Percentiles rank a stretch among this genome's conserved stretches.
These are phyloP conservation scores for Aspergillus sojae DNA, from an alignment of 2,329 filamentous ascomycete species.

Conservation along the genomic window DNA sequence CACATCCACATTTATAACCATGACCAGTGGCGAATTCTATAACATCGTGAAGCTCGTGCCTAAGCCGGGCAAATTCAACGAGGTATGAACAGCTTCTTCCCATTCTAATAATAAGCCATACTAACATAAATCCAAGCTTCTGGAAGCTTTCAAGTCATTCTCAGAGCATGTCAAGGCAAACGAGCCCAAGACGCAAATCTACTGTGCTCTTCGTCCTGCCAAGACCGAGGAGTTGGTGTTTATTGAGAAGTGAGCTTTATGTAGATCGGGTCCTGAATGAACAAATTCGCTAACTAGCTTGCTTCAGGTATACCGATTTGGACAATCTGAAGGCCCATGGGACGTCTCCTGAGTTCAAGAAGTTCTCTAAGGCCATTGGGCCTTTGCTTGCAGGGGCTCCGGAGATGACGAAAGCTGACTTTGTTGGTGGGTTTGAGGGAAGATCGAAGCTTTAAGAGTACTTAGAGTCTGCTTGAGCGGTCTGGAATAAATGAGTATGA, in stretches of 20 bases:
- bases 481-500: background rate
- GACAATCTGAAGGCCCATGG: conserved; percentile 22
- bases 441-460: conserved; percentile 21
- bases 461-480: background rate
- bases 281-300: background rate
- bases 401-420: conserved; percentile 18
- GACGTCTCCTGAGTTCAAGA: conserved; percentile 17
- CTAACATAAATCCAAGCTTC: conserved; percentile 11
- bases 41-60: conserved; percentile 25
- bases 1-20: background rate
- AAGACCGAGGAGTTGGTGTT: conserved; percentile 22
- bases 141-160: conserved; percentile 21
- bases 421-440: conserved; percentile 21
- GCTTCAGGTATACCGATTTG: conserved; percentile 19
- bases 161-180: conserved; percentile 19
- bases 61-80: conserved; percentile 21
- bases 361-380: conserved; percentile 19
- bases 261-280: background rate
- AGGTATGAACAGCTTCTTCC: conserved; percentile 12
- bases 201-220: conserved; percentile 21
- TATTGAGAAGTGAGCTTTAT: conserved; percentile 22
- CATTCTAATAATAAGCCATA: background rate
- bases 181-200: conserved; percentile 25
- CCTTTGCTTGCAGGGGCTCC: conserved; percentile 16
- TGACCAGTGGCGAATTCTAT: conserved; percentile 19